These are phyloP conservation scores for Wickerhamomyces xylosicus DNA, from an alignment of 805 yeast genomes.

Conservation along the genomic window DNA sequence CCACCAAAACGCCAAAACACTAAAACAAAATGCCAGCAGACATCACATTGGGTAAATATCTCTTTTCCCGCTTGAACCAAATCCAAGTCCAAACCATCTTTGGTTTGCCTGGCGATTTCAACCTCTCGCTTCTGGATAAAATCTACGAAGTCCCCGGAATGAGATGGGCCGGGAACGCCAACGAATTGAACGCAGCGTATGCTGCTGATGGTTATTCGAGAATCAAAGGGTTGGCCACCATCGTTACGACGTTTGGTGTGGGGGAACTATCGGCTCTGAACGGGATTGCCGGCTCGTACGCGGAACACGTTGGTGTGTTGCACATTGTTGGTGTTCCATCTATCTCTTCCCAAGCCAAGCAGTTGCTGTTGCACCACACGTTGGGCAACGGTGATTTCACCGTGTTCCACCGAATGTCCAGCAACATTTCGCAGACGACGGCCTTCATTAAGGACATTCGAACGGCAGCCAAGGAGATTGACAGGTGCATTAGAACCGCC, in stretches of 20 bases:
- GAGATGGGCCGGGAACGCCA: conserved; percentile 88
- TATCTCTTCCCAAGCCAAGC: conserved; percentile 59
- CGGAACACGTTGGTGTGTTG: conserved; percentile 79
- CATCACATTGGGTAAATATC: conserved; percentile 64
- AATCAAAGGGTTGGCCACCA: conserved; percentile 62
- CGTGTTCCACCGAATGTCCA: conserved; percentile 71
- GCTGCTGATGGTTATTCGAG: conserved; percentile 87
- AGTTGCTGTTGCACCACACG: conserved; percentile 71
- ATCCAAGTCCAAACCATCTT: conserved; percentile 61
- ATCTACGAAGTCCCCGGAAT: conserved; percentile 64
- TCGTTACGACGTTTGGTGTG: conserved; percentile 84
- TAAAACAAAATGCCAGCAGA: too few relatives aligned
- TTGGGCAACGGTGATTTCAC: conserved; percentile 77
- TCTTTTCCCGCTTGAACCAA: conserved; percentile 72
- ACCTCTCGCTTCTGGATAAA: conserved; percentile 60
- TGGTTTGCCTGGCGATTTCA: conserved; percentile 80
- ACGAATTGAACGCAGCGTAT: conserved; percentile 82
- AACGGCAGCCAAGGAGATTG: conserved; percentile 63
- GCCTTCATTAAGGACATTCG: conserved; percentile 52
- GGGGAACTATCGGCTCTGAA: conserved; percentile 80
- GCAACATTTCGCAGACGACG: conserved; percentile 57
- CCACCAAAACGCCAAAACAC: conserved; percentile 7
- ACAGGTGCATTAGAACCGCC: conserved; percentile 64
- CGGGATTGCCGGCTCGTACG: conserved; percentile 82
- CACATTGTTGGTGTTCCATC: conserved; percentile 87